Base-by-base conservation (phyloP, 139 green algal genomes). In the Mesotaenium endlicherianum region DNA sequence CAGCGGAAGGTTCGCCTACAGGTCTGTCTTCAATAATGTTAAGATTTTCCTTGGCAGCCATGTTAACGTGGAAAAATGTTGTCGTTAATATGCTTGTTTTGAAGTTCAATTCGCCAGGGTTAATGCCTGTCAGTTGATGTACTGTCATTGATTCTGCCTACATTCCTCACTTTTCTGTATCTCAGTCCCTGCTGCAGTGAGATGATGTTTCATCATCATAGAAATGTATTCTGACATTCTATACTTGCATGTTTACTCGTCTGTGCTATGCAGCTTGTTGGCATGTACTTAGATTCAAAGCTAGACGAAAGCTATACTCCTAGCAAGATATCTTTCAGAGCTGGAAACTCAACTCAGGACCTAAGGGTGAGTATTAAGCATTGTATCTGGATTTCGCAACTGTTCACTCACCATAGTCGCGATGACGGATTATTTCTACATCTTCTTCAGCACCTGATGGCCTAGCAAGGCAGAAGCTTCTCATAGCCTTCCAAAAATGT, bases 231-330 rank as follows among this genome's bases (percentile, higher is more conserved):
- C 50, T 34, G 26, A 26, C 20, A 64, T 34, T 64, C 50, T 34
- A 34, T 64, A 20, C 26, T 64, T 64, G 26, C 20, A 64, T 20
- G 20, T 20, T 64, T 20, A 75, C 20, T 75, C 20, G 30, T 75
- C n/a, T 75, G n/a, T 75, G 17, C 20, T 53, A 70, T 75, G 67
- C 88, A 93, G 86, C 91, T 95, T 77, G 58, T 99, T 17, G 92
- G 92, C 26, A n/a, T 99, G 5, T 93, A 95, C 71, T 77, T 95
- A 1, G 94, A 99, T 84, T 98, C 91, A 88, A 95, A 94, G 78
- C 75, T 93, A 3, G 96, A 99, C 84, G 96, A 99, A 88, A 96
- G 91, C 74, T 99, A 99, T 91, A 99, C 96, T 2, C 96, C 96
- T 0, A 93, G 84, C 76, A 93, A 92, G 76, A 84, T 99, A 0